Percentiles rank a stretch among this genome's conserved stretches.
Evolutionary conservation across 768 basidiomycete species (phyloP).

Genomic region (Lactarius indigo): DNA sequence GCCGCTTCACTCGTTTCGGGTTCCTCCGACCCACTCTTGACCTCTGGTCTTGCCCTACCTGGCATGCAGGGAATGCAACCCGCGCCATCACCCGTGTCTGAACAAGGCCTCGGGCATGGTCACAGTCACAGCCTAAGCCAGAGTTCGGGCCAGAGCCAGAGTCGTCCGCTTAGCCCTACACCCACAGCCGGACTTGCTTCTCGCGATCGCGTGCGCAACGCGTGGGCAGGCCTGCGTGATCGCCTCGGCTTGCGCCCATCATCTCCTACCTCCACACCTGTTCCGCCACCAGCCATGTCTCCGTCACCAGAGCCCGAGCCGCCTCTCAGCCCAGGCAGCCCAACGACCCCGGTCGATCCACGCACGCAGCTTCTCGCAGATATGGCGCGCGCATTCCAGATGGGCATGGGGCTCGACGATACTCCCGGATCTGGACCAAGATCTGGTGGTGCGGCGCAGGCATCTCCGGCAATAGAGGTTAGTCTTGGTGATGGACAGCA

Average conservation of each 20-base stretch:
- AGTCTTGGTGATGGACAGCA: slow-evolving; percentile 12
- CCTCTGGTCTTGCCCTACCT: slow-evolving; percentile 49
- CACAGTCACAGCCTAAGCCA: slow-evolving; percentile 2
- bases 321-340: neutral
- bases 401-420: slow-evolving; percentile 45
- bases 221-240: slow-evolving; percentile 67
- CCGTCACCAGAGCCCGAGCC: slow-evolving; percentile 11
- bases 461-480: slow-evolving; percentile 3
- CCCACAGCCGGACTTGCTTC: slow-evolving; percentile 37
- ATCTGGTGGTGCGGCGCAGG: neutral
- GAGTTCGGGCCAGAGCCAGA: slow-evolving; percentile 12
- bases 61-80: slow-evolving; percentile 20
- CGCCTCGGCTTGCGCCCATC: slow-evolving; percentile 47
- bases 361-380: slow-evolving; percentile 72
- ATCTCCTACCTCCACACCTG: slow-evolving; percentile 1
- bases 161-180: slow-evolving; percentile 41
- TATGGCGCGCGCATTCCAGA: slow-evolving; percentile 77
- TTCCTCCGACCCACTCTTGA: slow-evolving; percentile 60
- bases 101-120: neutral
- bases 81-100: neutral
- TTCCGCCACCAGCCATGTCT: neutral
- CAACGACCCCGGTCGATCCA: slow-evolving; percentile 35
- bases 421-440: slow-evolving; percentile 6
- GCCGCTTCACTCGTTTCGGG: slow-evolving; percentile 81
- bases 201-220: slow-evolving; percentile 50